Percentiles rank a stretch among this genome's conserved stretches.
phyloP scores from a whole-genome alignment of 306 rosid species.

The Cucumis hystrix region DNA sequence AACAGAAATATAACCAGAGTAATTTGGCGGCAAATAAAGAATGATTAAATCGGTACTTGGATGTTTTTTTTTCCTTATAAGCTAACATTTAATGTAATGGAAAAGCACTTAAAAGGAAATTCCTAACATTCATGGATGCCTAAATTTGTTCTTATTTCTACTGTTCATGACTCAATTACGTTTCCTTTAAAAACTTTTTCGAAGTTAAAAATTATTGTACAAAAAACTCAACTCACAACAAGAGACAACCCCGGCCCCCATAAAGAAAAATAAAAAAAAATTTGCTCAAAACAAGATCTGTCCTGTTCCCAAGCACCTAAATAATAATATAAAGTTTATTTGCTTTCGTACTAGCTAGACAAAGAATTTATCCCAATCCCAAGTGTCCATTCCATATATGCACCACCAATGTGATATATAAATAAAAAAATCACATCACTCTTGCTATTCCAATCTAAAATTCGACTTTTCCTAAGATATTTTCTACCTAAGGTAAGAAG shows the following conservation, averaged over 20 bases:
- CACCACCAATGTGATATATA: not conserved
- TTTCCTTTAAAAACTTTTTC: not conserved
- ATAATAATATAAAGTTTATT: not conserved
- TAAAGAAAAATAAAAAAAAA: no score
- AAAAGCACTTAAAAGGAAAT: not conserved
- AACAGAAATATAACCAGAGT: not conserved
- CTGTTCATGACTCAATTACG: not conserved
- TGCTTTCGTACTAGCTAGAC: constrained; percentile 8
- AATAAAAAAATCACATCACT: not conserved
- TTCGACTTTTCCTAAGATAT: not conserved
- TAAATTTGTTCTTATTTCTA: not conserved
- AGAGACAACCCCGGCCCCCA: no score
- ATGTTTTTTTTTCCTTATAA: not conserved
- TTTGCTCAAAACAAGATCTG: not conserved
- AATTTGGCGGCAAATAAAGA: not conserved
- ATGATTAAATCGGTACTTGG: not conserved
- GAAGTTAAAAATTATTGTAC: not conserved
- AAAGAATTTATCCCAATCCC: constrained; percentile 3
- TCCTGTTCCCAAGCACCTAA: not conserved
- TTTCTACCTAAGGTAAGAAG: constrained; percentile 4
- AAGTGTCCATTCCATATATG: constrained; percentile 3
- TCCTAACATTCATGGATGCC: not conserved
- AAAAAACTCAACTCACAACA: not conserved
- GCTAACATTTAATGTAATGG: not conserved
- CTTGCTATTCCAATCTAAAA: not conserved